Evolutionary conservation across 164 flowering plant genomes (phyloP), one percentile per base, ranked within the genome.

Genomic region (Nymphaea thermarum): DNA sequence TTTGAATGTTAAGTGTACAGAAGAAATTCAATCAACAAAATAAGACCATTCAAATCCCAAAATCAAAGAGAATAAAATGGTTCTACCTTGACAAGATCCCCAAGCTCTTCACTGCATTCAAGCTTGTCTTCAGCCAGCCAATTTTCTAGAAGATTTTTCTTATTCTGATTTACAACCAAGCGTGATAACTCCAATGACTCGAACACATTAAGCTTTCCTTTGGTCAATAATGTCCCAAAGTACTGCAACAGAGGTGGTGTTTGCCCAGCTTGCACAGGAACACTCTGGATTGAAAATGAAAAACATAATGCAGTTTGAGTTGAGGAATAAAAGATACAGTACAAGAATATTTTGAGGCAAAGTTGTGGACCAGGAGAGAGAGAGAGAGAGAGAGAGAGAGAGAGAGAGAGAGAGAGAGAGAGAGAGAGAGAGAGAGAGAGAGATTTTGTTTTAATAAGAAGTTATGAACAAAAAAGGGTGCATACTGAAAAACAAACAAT

Each of bases 41-140:
- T 25, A 25, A 25, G 36, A 51, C 57, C 57, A 51, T 51, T 10
- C 57, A 10, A 51, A 8, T 51, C 8, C 14, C 14, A 51, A 51
- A 51, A 51, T 15, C 57, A 51, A 51, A 51, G 57, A 25, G 36
- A 25, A 25, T 25, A 25, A 25, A 62, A 17, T 62, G 7, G 7
- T 17, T 10, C 12, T 64, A 68, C 44, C 98, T 95, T 95, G 74
- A 95, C 98, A 75, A 95, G 98, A 70, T 95, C 99, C 62, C 99
- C 99, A 71, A 95, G 94, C 68, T 95, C 99, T 85, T 95, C 98
- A 64, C 96, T 92, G 64, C 99, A 92, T 72, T 95, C 99, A 71
- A 95, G 81, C 80, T 95, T 95, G 80, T 95, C 99, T 70, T 95
- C 98, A 11, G 98, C 98, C 84, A 95, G 77, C 98, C 98, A 95